Evolutionary conservation across 2,329 filamentous ascomycete genomes (phyloP).

Genomic region (Chaetomium sp.): DNA sequence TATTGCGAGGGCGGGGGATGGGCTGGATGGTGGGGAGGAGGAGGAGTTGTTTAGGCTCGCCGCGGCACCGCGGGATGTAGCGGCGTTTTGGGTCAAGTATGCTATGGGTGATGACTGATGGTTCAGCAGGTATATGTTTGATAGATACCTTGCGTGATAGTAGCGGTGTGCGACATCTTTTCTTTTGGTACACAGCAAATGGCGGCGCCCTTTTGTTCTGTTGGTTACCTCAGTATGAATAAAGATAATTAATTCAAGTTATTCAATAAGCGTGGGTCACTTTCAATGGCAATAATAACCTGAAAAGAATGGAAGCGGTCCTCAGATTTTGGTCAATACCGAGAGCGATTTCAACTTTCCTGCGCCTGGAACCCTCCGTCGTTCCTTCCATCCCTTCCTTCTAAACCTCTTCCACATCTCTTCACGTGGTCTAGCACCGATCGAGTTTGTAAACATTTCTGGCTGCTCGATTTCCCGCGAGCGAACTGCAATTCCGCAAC

Average conservation of each 20-base stretch:
- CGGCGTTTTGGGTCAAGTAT: conserved; percentile 28
- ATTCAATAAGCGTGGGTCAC: background rate
- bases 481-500: background rate
- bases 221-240: background rate
- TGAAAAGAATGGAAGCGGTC: no score
- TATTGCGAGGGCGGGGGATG: background rate
- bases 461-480: background rate
- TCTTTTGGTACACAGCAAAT: background rate
- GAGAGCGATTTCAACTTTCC: background rate
- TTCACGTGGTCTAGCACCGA: background rate
- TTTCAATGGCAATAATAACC: background rate
- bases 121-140: background rate
- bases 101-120: conserved; percentile 20
- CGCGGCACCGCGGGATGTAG: conserved; percentile 24
- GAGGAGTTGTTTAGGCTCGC: conserved; percentile 21
- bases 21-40: background rate
- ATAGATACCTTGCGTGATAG: background rate
- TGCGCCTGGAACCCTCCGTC: background rate
- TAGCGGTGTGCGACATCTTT: background rate
- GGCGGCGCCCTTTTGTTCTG: background rate
- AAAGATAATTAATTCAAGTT: background rate
- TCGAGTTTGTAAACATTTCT: background rate
- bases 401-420: background rate
- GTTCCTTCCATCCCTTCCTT: background rate
- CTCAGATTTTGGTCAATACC: background rate